Conservation (phyloP, 2,329 filamentous ascomycete species). For the Monosporascus ibericus region DNA sequence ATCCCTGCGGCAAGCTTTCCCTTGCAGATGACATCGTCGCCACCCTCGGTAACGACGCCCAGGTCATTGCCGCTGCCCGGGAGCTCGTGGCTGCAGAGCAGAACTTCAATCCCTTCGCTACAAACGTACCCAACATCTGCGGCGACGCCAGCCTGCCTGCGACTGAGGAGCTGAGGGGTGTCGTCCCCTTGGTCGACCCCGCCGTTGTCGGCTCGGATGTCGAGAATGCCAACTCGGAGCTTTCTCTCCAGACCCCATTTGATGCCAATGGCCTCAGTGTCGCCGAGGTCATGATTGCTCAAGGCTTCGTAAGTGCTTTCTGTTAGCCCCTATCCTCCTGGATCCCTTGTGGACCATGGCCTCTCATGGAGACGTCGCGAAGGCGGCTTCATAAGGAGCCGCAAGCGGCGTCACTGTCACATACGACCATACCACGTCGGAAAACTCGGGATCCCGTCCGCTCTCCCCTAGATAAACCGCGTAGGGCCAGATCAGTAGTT, state of each 20-base stretch:
- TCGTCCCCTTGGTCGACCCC: conserved; percentile 63
- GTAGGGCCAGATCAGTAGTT: too few relatives aligned
- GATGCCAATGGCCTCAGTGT: conserved; percentile 56
- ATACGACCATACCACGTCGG: too few relatives aligned
- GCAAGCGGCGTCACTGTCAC: too few relatives aligned
- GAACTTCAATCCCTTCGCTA: conserved; percentile 65
- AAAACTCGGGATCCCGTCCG: too few relatives aligned
- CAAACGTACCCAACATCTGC: conserved; percentile 56
- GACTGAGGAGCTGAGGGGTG: conserved; percentile 55
- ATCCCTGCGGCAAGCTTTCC: conserved; percentile 60
- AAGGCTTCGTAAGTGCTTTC: conserved; percentile 42
- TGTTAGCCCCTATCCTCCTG: too few relatives aligned
- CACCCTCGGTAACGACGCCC: conserved; percentile 52
- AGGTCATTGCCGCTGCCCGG: conserved; percentile 55
- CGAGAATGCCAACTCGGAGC: conserved; percentile 54
- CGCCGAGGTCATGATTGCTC: conserved; percentile 54
- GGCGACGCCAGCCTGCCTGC: conserved; percentile 56
- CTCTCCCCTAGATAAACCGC: too few relatives aligned
- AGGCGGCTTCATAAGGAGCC: too few relatives aligned
- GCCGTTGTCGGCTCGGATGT: conserved; percentile 48
- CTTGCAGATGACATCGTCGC: conserved; percentile 60
- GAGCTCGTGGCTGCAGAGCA: conserved; percentile 62
- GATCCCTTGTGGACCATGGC: too few relatives aligned
- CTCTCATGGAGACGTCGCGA: too few relatives aligned
- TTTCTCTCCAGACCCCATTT: conserved; percentile 48